Base-by-base conservation (phyloP, 106 monocot species). In the Dioscorea zingiberensis region DNA sequence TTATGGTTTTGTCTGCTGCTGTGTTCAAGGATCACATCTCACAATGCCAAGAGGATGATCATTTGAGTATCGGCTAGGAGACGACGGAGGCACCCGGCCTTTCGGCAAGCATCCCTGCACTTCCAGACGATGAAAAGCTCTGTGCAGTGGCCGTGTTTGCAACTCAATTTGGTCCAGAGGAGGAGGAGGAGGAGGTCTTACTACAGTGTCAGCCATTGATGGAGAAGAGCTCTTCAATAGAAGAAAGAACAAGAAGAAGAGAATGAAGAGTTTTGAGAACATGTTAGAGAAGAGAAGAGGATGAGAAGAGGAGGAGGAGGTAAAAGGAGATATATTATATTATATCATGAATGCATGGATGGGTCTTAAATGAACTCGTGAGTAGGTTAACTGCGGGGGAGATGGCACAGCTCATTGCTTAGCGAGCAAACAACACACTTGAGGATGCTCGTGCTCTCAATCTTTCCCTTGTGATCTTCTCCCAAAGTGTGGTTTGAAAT, bases 31-130 rank as follows among this genome's bases (percentile, higher is more conserved):
- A 17, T 51, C 27, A 27, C 87, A 80, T 17, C 53, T 19, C 44
- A 27, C 30, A 21, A 61, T 63, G 5, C 77, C 83, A 47, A 83
- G 77, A 0, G 79, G 70, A 23, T 83, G 70, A 25, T 80, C 83
- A 66, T 87, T 87, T 13, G 69, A 59, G 24, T 80, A 87, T 63
- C 80, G 76, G 64, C 87, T 87, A 19, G 87, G 83, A 7, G 80
- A 76, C 16, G 83, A 87, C 14, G 73, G 76, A 26, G 83, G 83
- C 19, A 60, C 48, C 17, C 56, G 63, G 63, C 60, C 75, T 63
- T 63, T 74, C 30, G 81, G 86, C 78, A 78, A 48, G 78, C 86
- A 86, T 0, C 76, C 86, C 8, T 49, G 60, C 2, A 73, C 55
- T 74, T 74, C 72, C 25, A 54, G 21, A 4, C 47, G 66, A 14